A percentile compares a stretch with the other conserved stretches of the same genome.
Conservation (phyloP, 345 rosid species). For the Salix dunnii region DNA sequence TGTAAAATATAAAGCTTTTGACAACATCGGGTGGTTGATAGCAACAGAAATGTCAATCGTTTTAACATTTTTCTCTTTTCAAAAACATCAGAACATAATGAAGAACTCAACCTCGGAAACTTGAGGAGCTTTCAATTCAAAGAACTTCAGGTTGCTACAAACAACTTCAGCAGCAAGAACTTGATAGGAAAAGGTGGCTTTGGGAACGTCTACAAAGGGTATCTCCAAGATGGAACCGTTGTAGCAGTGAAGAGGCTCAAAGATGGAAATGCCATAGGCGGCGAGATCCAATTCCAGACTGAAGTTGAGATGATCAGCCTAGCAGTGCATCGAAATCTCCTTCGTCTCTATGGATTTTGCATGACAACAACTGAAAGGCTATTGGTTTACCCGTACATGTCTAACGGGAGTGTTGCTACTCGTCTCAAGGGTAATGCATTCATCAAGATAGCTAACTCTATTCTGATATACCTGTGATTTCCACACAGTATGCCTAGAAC, state of each 20-base stretch:
- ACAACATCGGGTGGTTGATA: not conserved
- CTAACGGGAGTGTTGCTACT: conserved; percentile 89
- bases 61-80: not conserved
- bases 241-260: conserved; percentile 85
- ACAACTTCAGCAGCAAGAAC: conserved; percentile 88
- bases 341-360: conserved; percentile 75
- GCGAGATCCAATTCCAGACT: conserved; percentile 82
- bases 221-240: conserved; percentile 66
- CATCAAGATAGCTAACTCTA: not conserved
- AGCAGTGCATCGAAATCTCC: conserved; percentile 87
- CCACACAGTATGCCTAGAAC: not conserved
- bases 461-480: not conserved
- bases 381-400: conserved; percentile 91
- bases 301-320: conserved; percentile 95
- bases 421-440: conserved; percentile 73
- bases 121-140: conserved; percentile 77
- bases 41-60: not conserved
- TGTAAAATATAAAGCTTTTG: not conserved
- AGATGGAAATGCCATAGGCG: conserved; percentile 63
- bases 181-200: conserved; percentile 88
- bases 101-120: conserved; percentile 77
- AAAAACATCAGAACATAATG: conserved; percentile 52
- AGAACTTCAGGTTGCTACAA: conserved; percentile 77
- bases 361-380: conserved; percentile 71
- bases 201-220: conserved; percentile 88